Base-by-base conservation (phyloP, 345 rosid genomes). In the Populus deltoides region DNA sequence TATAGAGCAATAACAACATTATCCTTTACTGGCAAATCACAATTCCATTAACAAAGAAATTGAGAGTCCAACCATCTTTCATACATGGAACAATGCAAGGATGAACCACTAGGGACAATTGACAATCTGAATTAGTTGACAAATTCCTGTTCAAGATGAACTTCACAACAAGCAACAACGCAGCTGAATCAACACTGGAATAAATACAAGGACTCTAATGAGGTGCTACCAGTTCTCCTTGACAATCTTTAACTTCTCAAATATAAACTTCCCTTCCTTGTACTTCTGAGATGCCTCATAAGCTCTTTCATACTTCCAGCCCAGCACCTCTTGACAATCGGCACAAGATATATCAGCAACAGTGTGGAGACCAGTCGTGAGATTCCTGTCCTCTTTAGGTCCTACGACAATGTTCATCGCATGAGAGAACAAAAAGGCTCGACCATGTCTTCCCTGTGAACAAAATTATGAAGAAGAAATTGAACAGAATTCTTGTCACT, bases 341-440 rank as follows among this genome's bases (percentile, higher is more conserved):
- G 67, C 71, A 55, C 83, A 80, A 29, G 53, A 70, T 38, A 80
- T 33, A 70, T 80, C 83, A 53, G 79, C 83, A 49, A 80, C 83
- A 8, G 83, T 80, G 49, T 80, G 83, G 16, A 80, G 76, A 65
- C 83, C 83, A 36, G 83, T 75, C 47, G 63, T 7, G 17, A 80
- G 79, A 75, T 73, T 59, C 77, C 82, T 45, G 53, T 80, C 83
- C 71, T 80, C 79, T 75, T 70, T 80, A 18, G 72, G 66, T 33
- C 83, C 83, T 33, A 75, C 59, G 39, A 39, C 55, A 53, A 80
- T 75, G 47, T 80, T 80, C 83, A 75, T 80, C 3, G 79, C 76
- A n/a, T 80, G 83, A 12, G 83, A 80, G 76, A 80, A 75, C n/a
- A 80, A 71, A 75, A 80, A 80, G 11, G 79, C 83, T 75, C 83